These are phyloP conservation scores for Solanum bulbocastanum DNA, from an alignment of 257 asterid species.

Conservation along the genomic window DNA sequence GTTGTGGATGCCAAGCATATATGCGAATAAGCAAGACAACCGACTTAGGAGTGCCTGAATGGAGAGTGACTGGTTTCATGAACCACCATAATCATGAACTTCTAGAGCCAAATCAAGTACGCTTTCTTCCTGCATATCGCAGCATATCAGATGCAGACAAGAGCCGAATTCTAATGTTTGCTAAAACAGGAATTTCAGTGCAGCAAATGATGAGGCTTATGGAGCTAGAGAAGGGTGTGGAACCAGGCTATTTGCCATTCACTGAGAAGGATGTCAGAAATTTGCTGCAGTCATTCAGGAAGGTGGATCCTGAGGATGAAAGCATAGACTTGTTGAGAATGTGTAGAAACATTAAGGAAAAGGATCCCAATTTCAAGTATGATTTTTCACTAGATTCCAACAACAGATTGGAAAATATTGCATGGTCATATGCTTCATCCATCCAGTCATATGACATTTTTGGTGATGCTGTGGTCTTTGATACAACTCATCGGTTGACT, in stretches of 20 bases:
- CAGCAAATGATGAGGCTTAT: conserved; percentile 96
- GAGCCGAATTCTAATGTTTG: conserved; percentile 83
- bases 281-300: conserved; percentile 78
- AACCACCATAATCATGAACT: conserved; percentile 97
- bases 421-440: conserved; percentile 98
- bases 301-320: conserved; percentile 87
- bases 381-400: conserved; percentile 71
- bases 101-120: conserved; percentile 90
- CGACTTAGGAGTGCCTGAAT: conserved; percentile 72
- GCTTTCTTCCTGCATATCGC: conserved; percentile 96
- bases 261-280: conserved; percentile 97
- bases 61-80: conserved; percentile 88
- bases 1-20: conserved; percentile 97
- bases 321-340: conserved; percentile 75
- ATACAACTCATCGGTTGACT: conserved; percentile 85
- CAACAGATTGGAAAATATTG: conserved; percentile 80
- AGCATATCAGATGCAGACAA: conserved; percentile 88
- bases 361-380: conserved; percentile 76
- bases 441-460: conserved; percentile 71
- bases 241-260: conserved; percentile 89
- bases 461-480: conserved; percentile 95
- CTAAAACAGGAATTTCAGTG: conserved; percentile 93
- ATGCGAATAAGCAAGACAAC: conserved; percentile 88
- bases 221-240: conserved; percentile 87
- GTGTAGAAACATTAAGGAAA: conserved; percentile 91